Percentiles rank a stretch among this genome's conserved stretches.
These are phyloP conservation scores for Escallonia rubra DNA, from an alignment of 129 eudicot species.

Conservation along the genomic window DNA sequence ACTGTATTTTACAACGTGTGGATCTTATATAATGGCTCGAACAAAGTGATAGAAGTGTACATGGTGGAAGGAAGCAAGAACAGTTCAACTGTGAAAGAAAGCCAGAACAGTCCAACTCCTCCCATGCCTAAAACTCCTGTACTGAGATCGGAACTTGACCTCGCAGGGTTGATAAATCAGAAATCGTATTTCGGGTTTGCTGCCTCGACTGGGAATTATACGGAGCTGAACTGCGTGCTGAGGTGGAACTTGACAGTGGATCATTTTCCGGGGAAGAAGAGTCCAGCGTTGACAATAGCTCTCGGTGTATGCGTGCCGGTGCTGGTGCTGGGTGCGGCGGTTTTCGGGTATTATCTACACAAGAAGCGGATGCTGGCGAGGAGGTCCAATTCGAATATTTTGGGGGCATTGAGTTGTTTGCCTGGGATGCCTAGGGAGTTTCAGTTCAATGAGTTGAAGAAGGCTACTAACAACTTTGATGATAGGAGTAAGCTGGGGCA, in stretches of 20 bases:
- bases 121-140: slow-evolving; percentile 49
- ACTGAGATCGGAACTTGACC: slow-evolving; percentile 32
- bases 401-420: slow-evolving; percentile 56
- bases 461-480: slow-evolving; percentile 80
- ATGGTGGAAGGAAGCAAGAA: slow-evolving; percentile 47
- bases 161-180: slow-evolving; percentile 22
- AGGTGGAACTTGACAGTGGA: slow-evolving; percentile 67
- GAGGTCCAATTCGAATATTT: slow-evolving; percentile 32
- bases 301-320: slow-evolving; percentile 52
- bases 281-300: slow-evolving; percentile 15
- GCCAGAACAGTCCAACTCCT: slow-evolving; percentile 22
- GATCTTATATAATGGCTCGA: slow-evolving; percentile 56
- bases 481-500: slow-evolving; percentile 72
- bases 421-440: slow-evolving; percentile 86
- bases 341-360: slow-evolving; percentile 14
- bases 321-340: slow-evolving; percentile 25
- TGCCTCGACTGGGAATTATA: slow-evolving; percentile 58
- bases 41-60: slow-evolving; percentile 43
- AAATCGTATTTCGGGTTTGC: slow-evolving; percentile 73
- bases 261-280: slow-evolving; percentile 17
- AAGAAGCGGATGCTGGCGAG: slow-evolving; percentile 18
- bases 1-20: slow-evolving; percentile 45
- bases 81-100: too few species aligned
- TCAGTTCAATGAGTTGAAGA: slow-evolving; percentile 56
- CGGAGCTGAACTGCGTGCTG: slow-evolving; percentile 55